These are phyloP conservation scores for Peronospora farinosa DNA, from an alignment of 352 stramenopile species.

Conservation along the genomic window DNA sequence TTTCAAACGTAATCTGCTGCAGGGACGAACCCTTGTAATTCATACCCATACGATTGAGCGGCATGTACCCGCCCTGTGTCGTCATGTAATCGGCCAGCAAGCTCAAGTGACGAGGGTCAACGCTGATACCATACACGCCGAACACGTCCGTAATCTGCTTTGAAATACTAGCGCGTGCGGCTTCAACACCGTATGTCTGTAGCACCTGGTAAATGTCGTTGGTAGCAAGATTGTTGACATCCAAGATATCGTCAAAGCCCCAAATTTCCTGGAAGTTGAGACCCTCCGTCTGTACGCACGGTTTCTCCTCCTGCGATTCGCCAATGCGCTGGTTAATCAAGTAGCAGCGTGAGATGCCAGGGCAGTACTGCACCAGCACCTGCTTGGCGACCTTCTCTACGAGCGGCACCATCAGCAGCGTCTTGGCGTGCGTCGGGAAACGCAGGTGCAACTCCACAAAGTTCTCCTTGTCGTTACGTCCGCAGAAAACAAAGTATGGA, in stretches of 20 bases:
- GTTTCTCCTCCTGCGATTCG: conserved; percentile 71
- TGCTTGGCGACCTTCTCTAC: conserved; percentile 82
- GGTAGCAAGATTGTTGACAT: conserved; percentile 93
- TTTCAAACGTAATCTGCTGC: conserved; percentile 99
- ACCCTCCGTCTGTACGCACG: conserved; percentile 91
- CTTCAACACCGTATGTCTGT: conserved; percentile 97
- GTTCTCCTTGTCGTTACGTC: conserved; percentile 71
- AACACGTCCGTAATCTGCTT: conserved; percentile 99
- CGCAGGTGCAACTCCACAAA: conserved; percentile 81
- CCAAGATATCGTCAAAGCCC: conserved; percentile 86
- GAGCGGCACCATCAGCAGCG: conserved; percentile 84
- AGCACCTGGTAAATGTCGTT: conserved; percentile 98
- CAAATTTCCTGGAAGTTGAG: conserved; percentile 99
- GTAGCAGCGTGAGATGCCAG: conserved; percentile 85
- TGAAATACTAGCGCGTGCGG: conserved; percentile 94
- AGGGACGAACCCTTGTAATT: conserved; percentile 92
- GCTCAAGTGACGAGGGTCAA: conserved; percentile 96
- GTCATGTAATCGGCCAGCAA: conserved; percentile 99
- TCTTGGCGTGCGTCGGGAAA: conserved; percentile 86
- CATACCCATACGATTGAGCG: conserved; percentile 98
- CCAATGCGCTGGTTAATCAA: conserved; percentile 84
- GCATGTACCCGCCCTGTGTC: conserved; percentile 93
- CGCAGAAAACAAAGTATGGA: conserved; percentile 80
- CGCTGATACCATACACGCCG: conserved; percentile 98
- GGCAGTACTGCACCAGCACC: conserved; percentile 83